Percentiles rank a stretch among this genome's conserved stretches.
These are phyloP conservation scores for Talaromyces sp. DNA, from an alignment of 2,329 filamentous ascomycete genomes.

Conservation along the genomic window DNA sequence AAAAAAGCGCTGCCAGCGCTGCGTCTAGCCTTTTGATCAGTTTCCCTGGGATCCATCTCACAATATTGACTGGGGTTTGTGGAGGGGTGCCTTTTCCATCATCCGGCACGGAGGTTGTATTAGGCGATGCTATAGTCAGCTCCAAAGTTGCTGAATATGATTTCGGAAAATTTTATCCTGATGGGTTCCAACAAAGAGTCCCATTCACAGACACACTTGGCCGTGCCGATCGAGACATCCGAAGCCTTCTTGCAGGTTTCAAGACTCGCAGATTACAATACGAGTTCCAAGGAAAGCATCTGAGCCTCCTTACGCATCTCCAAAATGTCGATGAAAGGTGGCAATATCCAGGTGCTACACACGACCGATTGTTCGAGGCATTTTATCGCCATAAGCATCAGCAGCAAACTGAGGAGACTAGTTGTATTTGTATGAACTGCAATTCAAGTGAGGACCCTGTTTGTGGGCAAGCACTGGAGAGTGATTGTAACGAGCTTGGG, in stretches of 20 bases:
- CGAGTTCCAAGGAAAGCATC: not conserved
- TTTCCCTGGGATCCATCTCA: slow-evolving; percentile 15
- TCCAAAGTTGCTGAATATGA: slow-evolving; percentile 18
- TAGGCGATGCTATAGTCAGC: slow-evolving; percentile 25
- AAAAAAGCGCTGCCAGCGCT: slow-evolving; percentile 6
- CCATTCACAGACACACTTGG: not conserved
- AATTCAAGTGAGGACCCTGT: not conserved
- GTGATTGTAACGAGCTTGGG: slow-evolving; percentile 1
- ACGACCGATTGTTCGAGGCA: slow-evolving; percentile 9
- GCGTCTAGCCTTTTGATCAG: slow-evolving; percentile 10
- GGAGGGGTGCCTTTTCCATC: slow-evolving; percentile 13
- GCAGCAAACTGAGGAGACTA: not conserved
- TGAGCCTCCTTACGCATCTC: not conserved
- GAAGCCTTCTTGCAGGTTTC: not conserved
- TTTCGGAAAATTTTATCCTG: slow-evolving; percentile 14
- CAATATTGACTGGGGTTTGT: slow-evolving; percentile 17
- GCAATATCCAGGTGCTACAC: slow-evolving; percentile 3
- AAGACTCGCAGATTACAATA: not conserved
- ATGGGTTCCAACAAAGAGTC: not conserved
- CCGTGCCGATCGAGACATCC: not conserved
- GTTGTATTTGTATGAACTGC: not conserved
- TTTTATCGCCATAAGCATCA: slow-evolving; percentile 8
- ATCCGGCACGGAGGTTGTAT: slow-evolving; percentile 11
- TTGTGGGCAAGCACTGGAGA: slow-evolving; percentile 2
- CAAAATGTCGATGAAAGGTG: not conserved